phyloP scores from a whole-genome alignment of 768 basidiomycete species.

The Cyathus striatus region DNA sequence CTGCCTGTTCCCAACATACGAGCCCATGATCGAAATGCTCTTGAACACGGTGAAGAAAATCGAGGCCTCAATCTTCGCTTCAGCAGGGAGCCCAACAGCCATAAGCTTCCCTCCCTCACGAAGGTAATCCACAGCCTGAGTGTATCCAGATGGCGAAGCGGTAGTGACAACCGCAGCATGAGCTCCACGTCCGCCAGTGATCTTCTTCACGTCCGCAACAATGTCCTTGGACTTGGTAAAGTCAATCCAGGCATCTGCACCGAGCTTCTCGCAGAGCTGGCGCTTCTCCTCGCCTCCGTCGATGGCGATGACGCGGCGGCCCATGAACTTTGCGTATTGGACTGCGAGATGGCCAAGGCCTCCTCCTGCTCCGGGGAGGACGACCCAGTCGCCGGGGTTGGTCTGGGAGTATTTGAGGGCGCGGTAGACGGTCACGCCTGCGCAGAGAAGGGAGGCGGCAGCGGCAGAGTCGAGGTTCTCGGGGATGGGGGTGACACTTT shows the following conservation, averaged over 20 bases:
- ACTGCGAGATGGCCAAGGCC: conserved; percentile 82
- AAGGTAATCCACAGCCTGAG: conserved; percentile 70
- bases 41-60: conserved; percentile 67
- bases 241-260: conserved; percentile 78
- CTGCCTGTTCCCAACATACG: conserved; percentile 68
- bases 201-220: conserved; percentile 55
- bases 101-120: conserved; percentile 69
- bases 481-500: conserved; percentile 78
- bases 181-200: conserved; percentile 65
- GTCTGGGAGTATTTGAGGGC: conserved; percentile 72
- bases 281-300: conserved; percentile 76
- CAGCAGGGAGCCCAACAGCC: conserved; percentile 72
- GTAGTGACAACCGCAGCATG: conserved; percentile 66
- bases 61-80: conserved; percentile 51
- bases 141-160: conserved; percentile 39
- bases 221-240: conserved; percentile 65
- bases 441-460: conserved; percentile 76
- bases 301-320: conserved; percentile 76
- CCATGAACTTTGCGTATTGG: conserved; percentile 77
- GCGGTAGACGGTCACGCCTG: conserved; percentile 82
- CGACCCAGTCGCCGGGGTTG: conserved; percentile 68
- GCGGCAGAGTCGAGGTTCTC: conserved; percentile 56
- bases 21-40: conserved; percentile 51
- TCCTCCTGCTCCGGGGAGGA: conserved; percentile 74
- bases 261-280: conserved; percentile 52